Conservation (phyloP, 352 stramenopile genomes). For the Elongisporangium senticosum region DNA sequence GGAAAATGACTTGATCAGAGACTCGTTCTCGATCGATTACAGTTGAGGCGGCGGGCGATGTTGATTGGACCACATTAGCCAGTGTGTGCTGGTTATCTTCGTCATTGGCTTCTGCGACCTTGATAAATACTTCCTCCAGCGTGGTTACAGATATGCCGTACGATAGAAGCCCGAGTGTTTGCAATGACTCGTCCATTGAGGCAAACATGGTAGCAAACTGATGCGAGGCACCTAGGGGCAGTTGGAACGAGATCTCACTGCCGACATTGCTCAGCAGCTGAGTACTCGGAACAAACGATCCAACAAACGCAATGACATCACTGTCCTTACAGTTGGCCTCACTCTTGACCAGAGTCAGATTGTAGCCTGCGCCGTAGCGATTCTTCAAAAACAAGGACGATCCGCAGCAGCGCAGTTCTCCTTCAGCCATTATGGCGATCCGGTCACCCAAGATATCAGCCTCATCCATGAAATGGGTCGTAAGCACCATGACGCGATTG, state of each 20-base stretch:
- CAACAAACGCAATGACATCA: conserved; percentile 31
- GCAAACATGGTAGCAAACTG: conserved; percentile 62
- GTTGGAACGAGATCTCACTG: conserved; percentile 61
- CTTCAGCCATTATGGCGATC: conserved; percentile 83
- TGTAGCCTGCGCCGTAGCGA: conserved; percentile 63
- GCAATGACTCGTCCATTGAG: conserved; percentile 39
- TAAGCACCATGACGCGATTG: conserved; percentile 80
- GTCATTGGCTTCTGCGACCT: conserved; percentile 43
- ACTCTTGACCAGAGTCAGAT: conserved; percentile 58
- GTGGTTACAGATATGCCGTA: conserved; percentile 82
- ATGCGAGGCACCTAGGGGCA: conserved; percentile 39
- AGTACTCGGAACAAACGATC: conserved; percentile 25
- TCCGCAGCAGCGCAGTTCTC: conserved; percentile 65
- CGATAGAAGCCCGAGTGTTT: conserved; percentile 34
- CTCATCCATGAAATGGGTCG: conserved; percentile 95
- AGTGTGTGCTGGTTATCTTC: conserved; percentile 36
- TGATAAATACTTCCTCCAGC: conserved; percentile 81
- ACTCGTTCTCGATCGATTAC: neutral
- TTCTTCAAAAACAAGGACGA: conserved; percentile 83
- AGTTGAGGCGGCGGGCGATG: conserved; percentile 14
- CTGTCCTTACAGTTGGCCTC: conserved; percentile 23
- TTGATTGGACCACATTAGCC: conserved; percentile 11
- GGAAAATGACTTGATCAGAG: conserved; percentile 13
- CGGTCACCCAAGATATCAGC: conserved; percentile 80
- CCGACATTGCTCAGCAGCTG: conserved; percentile 62